Evolutionary conservation across 2,329 filamentous ascomycete genomes (phyloP).

Genomic region (Dactylonectria estremocensis): DNA sequence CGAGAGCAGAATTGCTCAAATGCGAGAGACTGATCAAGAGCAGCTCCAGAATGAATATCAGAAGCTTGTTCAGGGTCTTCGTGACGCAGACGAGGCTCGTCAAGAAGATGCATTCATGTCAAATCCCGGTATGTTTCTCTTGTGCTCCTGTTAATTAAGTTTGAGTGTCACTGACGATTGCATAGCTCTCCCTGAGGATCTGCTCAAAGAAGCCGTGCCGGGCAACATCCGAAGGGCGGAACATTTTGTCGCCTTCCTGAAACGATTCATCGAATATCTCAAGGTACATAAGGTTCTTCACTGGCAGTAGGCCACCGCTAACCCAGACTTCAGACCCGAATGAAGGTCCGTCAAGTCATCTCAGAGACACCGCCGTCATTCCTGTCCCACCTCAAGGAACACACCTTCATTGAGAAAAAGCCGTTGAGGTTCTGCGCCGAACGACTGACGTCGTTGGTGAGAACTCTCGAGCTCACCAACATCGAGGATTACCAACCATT

Average conservation of each 20-base stretch:
- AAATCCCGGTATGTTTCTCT: constrained; percentile 76
- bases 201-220: constrained; percentile 95
- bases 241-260: constrained; percentile 95
- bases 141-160: background rate
- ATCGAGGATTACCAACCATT: constrained; percentile 98
- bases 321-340: constrained; percentile 76
- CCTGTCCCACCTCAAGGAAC: constrained; percentile 90
- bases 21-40: constrained; percentile 95
- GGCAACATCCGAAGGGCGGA: constrained; percentile 97
- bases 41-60: constrained; percentile 96
- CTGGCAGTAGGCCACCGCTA: constrained; percentile 1
- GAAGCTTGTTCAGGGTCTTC: constrained; percentile 92
- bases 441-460: constrained; percentile 91
- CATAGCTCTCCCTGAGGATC: constrained; percentile 86
- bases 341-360: constrained; percentile 98
- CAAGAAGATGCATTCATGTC: constrained; percentile 98
- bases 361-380: constrained; percentile 97
- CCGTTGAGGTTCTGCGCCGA: constrained; percentile 96
- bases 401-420: constrained; percentile 98
- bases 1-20: constrained; percentile 90
- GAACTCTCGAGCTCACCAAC: constrained; percentile 95
- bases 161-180: constrained; percentile 19
- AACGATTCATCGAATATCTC: constrained; percentile 97
- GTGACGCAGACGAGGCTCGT: constrained; percentile 89
- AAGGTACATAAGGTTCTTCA: constrained; percentile 66